Evolutionary conservation across 2,329 filamentous ascomycete species (phyloP), one percentile per base, ranked within the genome.

Genomic region (Macrophomina phaseolina): DNA sequence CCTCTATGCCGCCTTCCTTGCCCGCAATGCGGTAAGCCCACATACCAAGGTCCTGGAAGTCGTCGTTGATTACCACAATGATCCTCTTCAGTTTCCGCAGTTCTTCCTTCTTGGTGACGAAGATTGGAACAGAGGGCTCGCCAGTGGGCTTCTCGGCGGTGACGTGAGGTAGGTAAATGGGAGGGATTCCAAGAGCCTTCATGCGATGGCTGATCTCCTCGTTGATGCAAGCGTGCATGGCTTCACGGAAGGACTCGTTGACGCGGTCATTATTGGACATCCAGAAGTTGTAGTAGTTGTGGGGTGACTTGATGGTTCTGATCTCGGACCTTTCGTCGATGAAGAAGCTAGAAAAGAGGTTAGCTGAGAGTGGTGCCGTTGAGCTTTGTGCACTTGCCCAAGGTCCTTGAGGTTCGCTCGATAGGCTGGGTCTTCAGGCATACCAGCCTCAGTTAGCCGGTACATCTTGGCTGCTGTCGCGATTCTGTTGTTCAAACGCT

Each of bases 311-410:
- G 65, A 91, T 89, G 68, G 84, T 89, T 56, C 91, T 89, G 68
- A 97, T 86, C 73, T 94, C 88, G 71, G 94, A 92, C 0, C 88
- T 78, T 0, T 89, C 84, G 71, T 92, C 93, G 79, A 97, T 79
- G 75, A 92, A 94, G 79, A 93, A 96, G 51, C 92, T 94, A 68
- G 52, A 11, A 11, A 5, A 56, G 38, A 69, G 16, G 68, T n/a
- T 68, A 60, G 23, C 16, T 18, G 42, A 36, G 23, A 12, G 36
- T 51, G n/a, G 11, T 16, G 16, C 12, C 5, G 30, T 18, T n/a
- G 62, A 40, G 30, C 5, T 28, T n/a, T 11, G 6, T 36, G 55
- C 36, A 73, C 83, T 72, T 81, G 94, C 91, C 93, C 94, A 3
- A 98, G 87, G 64, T 86, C 81, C 67, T 87, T 81, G 34, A 98